phyloP scores from a whole-genome alignment of 169 alveolate species.

The Cryptosporidium felis region DNA sequence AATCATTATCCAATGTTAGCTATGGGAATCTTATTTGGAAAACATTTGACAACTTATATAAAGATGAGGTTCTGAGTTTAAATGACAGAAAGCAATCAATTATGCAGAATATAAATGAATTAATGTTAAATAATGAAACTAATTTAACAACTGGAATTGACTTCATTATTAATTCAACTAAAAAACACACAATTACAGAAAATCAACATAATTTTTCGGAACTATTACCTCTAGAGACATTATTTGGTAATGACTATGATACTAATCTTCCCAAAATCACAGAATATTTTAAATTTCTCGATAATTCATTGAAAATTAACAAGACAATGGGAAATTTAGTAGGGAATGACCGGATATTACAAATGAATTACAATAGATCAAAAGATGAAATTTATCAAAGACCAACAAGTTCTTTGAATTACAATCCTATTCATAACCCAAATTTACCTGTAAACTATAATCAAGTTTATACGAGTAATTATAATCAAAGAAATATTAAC shows the following conservation, averaged over 20 bases:
- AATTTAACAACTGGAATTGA: neutral
- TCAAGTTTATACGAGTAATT: neutral
- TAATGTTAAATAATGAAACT: neutral
- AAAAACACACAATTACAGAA: too few species aligned
- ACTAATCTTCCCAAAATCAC: too few species aligned
- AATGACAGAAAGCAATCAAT: neutral
- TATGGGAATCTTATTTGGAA: neutral
- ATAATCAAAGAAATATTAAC: neutral
- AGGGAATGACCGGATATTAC: too few species aligned
- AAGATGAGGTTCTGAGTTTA: neutral
- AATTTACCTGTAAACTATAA: neutral
- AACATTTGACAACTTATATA: too few species aligned
- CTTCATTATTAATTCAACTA: neutral
- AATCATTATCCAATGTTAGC: neutral
- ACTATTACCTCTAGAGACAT: neutral
- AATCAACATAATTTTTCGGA: neutral
- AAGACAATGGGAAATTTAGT: too few species aligned
- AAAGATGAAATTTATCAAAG: too few species aligned
- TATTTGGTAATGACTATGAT: neutral
- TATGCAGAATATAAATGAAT: neutral
- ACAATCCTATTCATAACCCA: neutral
- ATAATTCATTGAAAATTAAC: neutral
- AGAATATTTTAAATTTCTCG: neutral
- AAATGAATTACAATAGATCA: too few species aligned
- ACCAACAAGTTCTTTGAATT: neutral